phyloP scores from a whole-genome alignment of 352 stramenopile species.

The Phytopythium sindhum region DNA sequence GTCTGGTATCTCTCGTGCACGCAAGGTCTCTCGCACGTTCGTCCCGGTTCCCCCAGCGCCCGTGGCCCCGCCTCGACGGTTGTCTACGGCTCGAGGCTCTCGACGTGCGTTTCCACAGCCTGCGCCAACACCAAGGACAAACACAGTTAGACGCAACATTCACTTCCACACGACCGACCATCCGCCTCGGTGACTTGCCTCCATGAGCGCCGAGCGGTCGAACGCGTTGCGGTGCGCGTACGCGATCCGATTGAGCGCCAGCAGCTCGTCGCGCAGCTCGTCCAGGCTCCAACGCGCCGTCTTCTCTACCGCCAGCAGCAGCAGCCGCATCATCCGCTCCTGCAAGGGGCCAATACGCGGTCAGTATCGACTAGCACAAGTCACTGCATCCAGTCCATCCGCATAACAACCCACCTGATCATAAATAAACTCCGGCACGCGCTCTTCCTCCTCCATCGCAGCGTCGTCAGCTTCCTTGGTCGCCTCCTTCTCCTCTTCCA shows the following conservation, averaged over 20 bases:
- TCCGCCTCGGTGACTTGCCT: constrained; percentile 25
- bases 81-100: constrained; percentile 15
- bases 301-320: constrained; percentile 56
- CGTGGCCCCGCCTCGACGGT: no score
- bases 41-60: no score
- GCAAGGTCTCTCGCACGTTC: no score
- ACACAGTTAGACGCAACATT: not conserved
- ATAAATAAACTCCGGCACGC: constrained; percentile 65
- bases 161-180: not conserved
- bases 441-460: constrained; percentile 20
- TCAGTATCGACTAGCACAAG: not conserved
- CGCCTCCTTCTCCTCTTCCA: constrained; percentile 8
- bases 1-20: no score
- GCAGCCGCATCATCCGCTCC: constrained; percentile 43
- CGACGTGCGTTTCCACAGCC: constrained; percentile 24
- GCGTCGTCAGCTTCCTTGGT: constrained; percentile 1
- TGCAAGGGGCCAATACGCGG: constrained; percentile 15
- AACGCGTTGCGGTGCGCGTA: constrained; percentile 59
- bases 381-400: constrained; percentile 1
- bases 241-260: constrained; percentile 67
- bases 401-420: constrained; percentile 49
- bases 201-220: constrained; percentile 65
- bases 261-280: constrained; percentile 63
- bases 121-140: constrained; percentile 9
- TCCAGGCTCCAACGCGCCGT: constrained; percentile 68